Base-by-base conservation (phyloP, 176 grass and related monocot genomes). In the Aegilops bicornis region DNA sequence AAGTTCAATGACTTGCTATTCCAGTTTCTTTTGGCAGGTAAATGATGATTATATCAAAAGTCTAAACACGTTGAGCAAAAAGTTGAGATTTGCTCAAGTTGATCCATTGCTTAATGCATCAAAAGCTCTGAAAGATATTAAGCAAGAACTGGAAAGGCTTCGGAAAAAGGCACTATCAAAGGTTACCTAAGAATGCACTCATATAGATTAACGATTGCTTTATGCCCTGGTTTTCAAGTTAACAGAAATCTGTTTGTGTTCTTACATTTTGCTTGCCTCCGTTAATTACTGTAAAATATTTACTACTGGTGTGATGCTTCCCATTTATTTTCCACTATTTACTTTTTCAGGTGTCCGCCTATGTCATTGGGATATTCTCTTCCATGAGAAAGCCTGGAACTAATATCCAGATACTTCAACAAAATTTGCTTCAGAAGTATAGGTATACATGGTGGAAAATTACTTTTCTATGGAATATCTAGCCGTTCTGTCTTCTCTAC, bases 361-460 rank as follows among this genome's bases (percentile, higher is more conserved):
- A 91, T 81, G 91, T 97, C 30, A 84, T 80, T 50, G 83, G 92
- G 82, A 79, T 92, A 85, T 91, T 97, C 43, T 89, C 86, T 81
- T 89, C 88, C 33, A 92, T 97, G 90, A 89, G 75, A 94, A 92
- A 94, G 85, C 84, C 90, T 70, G 93, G 93, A 85, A 92, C 95
- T 70, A 97, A 97, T 92, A 94, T 97, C 77, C 95, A 97, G 82
- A 97, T 95, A 86, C 80, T 95, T 84, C 95, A 97, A 93, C 88
- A 97, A 80, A 95, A 89, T 90, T 85, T 94, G 82, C 88, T 97
- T 82, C 73, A 92, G 76, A 94, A 95, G 63, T 91, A 92, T 84
- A 95, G 90, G 92, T 97, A 91, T 31, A 76, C 29, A n/a, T 19
- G 47, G 24, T 83, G 24, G 12, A 35, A 91, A 45, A 79, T 45